phyloP scores from a whole-genome alignment of 1,284 basidiomycete species.

The Rhodotorula sp. region DNA sequence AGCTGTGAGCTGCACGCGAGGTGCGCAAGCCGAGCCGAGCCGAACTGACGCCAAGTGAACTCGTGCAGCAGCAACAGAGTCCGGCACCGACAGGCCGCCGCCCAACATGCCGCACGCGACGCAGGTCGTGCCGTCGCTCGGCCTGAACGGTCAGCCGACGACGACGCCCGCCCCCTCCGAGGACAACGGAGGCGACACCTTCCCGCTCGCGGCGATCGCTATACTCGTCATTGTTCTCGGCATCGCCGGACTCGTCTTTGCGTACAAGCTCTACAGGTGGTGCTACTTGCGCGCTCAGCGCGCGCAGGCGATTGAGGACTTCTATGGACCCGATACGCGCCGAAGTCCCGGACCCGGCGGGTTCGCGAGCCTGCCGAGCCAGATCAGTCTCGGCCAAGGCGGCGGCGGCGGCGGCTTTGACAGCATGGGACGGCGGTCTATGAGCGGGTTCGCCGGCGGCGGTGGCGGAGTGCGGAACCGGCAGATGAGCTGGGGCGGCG shows the following conservation, averaged over 20 bases:
- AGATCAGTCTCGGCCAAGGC: slow-evolving; percentile 19
- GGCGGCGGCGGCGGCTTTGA: slow-evolving; percentile 5
- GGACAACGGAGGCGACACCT: slow-evolving; percentile 21
- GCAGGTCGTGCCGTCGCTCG: slow-evolving; percentile 28
- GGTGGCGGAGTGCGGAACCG: neutral
- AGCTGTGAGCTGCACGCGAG: neutral
- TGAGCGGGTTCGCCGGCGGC: slow-evolving; percentile 17
- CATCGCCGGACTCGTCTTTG: slow-evolving; percentile 24
- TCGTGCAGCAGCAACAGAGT: neutral
- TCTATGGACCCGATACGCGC: slow-evolving; percentile 8
- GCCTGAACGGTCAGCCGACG: slow-evolving; percentile 26
- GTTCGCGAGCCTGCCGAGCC: slow-evolving; percentile 23
- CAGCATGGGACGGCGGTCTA: slow-evolving; percentile 23
- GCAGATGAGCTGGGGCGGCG: slow-evolving; percentile 36
- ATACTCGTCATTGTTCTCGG: slow-evolving; percentile 37
- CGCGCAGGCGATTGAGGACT: neutral
- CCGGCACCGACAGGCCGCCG: slow-evolving; percentile 1
- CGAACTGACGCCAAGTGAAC: neutral
- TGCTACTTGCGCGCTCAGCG: slow-evolving; percentile 5
- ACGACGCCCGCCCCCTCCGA: neutral
- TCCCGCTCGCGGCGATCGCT: slow-evolving; percentile 40
- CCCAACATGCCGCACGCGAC: slow-evolving; percentile 22
- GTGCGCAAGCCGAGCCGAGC: no score
- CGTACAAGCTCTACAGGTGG: slow-evolving; percentile 39
- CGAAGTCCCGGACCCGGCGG: neutral